Base-by-base conservation (phyloP, 768 basidiomycete species). In the Lentinula lateritia region DNA sequence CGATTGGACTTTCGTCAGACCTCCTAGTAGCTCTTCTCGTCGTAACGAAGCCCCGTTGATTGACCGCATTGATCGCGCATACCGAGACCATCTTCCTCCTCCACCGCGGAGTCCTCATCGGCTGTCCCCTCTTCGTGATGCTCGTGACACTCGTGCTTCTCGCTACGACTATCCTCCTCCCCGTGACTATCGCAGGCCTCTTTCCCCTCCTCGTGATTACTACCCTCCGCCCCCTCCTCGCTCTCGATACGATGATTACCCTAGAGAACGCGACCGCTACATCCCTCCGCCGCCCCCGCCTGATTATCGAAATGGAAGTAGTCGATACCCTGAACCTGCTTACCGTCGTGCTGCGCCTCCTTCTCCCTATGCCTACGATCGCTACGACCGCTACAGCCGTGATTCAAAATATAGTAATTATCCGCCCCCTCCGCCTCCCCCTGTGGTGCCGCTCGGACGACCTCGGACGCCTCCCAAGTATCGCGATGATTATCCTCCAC, bases 221-320 rank as follows among this genome's bases (percentile, higher is more conserved):
- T 86, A 88, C 72, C 78, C 80, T 63, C 74, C 76, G 45, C 73
- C 79, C 62, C 73, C 76, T 64, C 67, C 78, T 63, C 74, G 76
- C 65, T 83, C 87, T 61, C 89, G 92, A 52, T 80, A 84, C 66
- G 89, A 93, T 65, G 91, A 92, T 53, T 87, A 85, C 65, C 80
- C 86, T 67, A 76, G 79, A 59, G 80, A 78, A 38, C 76, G 82
- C 46, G 82, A 83, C 32, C 80, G 87, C 50, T 88, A 82, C 60
- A 72, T 52, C 15, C 48, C 78, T 6, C 79, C 77, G 16, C 74
- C 83, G 34, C 77, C 83, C 34, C 77, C 76, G n/a, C 74, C 82
- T 58, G 81, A 86, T 65, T 79, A 82, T 65, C 55, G 55, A 54
- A 39, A 12, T 52, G 9, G 50, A 36, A 78, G 85, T 62, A 81